These are phyloP conservation scores for Colletotrichum brevisporum DNA, from an alignment of 2,329 filamentous ascomycete genomes.

Conservation along the genomic window DNA sequence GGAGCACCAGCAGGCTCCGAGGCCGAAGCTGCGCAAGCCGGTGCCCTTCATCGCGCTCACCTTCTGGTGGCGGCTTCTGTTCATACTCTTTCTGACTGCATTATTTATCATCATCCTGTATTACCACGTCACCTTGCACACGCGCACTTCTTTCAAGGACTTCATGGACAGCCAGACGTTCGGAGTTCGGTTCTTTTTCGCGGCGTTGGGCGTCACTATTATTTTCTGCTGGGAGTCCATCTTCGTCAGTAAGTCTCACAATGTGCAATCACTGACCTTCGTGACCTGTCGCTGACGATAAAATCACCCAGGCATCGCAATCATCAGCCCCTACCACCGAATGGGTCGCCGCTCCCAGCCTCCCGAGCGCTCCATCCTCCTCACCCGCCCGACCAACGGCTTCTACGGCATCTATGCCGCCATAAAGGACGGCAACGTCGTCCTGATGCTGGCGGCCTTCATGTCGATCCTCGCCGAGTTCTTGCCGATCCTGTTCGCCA, in stretches of 20 bases:
- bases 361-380: constrained; percentile 55
- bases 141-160: constrained; percentile 46
- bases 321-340: constrained; percentile 59
- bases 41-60: constrained; percentile 54
- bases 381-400: constrained; percentile 59
- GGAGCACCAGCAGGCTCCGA: background rate
- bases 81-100: constrained; percentile 50
- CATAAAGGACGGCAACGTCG: constrained; percentile 52
- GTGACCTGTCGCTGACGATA: background rate
- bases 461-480: constrained; percentile 63
- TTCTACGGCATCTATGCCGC: constrained; percentile 60
- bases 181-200: constrained; percentile 59
- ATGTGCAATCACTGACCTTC: background rate
- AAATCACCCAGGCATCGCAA: constrained; percentile 56
- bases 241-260: constrained; percentile 51
- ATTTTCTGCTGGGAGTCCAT: constrained; percentile 58
- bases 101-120: constrained; percentile 56
- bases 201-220: constrained; percentile 56
- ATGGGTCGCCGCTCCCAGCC: constrained; percentile 53
- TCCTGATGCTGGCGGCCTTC: constrained; percentile 56
- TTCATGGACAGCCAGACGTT: constrained; percentile 58
- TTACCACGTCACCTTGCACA: constrained; percentile 50
- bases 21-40: constrained; percentile 14
- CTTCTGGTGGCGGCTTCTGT: constrained; percentile 50
- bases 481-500: constrained; percentile 64